phyloP scores from a whole-genome alignment of 768 basidiomycete genomes.

The Dioszegia hungarica region DNA sequence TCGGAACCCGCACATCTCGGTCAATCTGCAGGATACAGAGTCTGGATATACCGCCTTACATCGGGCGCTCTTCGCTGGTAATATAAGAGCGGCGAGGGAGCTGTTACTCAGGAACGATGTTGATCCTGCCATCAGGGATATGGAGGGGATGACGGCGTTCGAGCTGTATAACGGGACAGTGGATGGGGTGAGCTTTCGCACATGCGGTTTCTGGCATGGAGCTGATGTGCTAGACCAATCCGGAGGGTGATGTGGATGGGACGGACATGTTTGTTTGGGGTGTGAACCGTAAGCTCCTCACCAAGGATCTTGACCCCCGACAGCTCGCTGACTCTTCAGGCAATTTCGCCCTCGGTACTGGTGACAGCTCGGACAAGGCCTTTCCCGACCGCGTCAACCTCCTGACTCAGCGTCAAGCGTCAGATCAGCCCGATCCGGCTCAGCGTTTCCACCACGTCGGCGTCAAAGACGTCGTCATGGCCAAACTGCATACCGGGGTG shows the following conservation, averaged over 20 bases:
- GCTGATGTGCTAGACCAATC: slow-evolving; percentile 42
- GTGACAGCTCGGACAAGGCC: slow-evolving; percentile 69
- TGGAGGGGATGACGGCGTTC: slow-evolving; percentile 81
- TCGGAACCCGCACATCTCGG: slow-evolving; percentile 66
- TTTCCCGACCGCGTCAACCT: slow-evolving; percentile 73
- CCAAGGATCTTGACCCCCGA: too few relatives aligned
- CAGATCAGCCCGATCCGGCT: slow-evolving; percentile 41
- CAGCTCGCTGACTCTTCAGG: slow-evolving; percentile 37
- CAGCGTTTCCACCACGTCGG: slow-evolving; percentile 61
- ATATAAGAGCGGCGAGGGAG: slow-evolving; percentile 57
- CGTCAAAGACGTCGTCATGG: slow-evolving; percentile 70
- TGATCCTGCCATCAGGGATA: slow-evolving; percentile 68
- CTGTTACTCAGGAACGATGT: slow-evolving; percentile 70
- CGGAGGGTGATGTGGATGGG: slow-evolving; percentile 42
- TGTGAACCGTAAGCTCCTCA: slow-evolving; percentile 56
- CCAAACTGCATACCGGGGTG: slow-evolving; percentile 76
- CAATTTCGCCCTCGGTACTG: slow-evolving; percentile 82
- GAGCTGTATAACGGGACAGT: slow-evolving; percentile 91
- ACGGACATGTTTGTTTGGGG: slow-evolving; percentile 84
- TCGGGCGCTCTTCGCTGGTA: slow-evolving; percentile 74
- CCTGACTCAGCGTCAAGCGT: slow-evolving; percentile 45
- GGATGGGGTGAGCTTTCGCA: slow-evolving; percentile 53
- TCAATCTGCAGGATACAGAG: slow-evolving; percentile 76
- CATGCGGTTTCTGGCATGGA: slow-evolving; percentile 31
- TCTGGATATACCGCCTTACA: slow-evolving; percentile 89